Evolutionary conservation across 768 basidiomycete species (phyloP).

Genomic region (Basidioascus undulatus): DNA sequence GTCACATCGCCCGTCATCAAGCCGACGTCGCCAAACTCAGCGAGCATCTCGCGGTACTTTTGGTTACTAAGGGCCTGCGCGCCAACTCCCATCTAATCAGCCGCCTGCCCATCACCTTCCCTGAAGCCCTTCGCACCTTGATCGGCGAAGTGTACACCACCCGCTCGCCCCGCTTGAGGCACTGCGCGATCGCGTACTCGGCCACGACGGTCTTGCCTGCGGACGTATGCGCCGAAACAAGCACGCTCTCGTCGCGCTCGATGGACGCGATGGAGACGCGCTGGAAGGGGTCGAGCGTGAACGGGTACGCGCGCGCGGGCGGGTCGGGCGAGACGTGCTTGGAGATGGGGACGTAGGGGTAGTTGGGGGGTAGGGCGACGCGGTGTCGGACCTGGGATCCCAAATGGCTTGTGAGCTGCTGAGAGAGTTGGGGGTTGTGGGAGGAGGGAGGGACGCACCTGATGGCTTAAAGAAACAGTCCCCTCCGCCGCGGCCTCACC

Average conservation of each 20-base stretch:
- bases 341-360: slow-evolving; percentile 70
- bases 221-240: slow-evolving; percentile 95
- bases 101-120: background rate
- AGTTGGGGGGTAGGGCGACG: slow-evolving; percentile 83
- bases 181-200: slow-evolving; percentile 96
- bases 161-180: slow-evolving; percentile 73
- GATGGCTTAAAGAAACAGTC: slow-evolving; percentile 53
- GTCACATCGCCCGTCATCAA: slow-evolving; percentile 99
- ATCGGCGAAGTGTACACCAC: slow-evolving; percentile 99
- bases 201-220: slow-evolving; percentile 99
- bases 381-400: slow-evolving; percentile 81
- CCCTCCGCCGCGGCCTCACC: slow-evolving; percentile 35
- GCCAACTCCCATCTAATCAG: background rate
- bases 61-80: slow-evolving; percentile 94
- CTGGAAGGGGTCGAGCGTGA: slow-evolving; percentile 92
- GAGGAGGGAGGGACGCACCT: slow-evolving; percentile 25
- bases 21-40: slow-evolving; percentile 92
- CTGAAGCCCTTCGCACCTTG: slow-evolving; percentile 36
- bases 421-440: background rate
- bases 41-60: slow-evolving; percentile 93
- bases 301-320: slow-evolving; percentile 80
- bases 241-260: slow-evolving; percentile 85
- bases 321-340: slow-evolving; percentile 76
- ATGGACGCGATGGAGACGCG: slow-evolving; percentile 83
- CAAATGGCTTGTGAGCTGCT: background rate